Base-by-base conservation (phyloP, 768 basidiomycete species). In the Suillus cothurnatus region DNA sequence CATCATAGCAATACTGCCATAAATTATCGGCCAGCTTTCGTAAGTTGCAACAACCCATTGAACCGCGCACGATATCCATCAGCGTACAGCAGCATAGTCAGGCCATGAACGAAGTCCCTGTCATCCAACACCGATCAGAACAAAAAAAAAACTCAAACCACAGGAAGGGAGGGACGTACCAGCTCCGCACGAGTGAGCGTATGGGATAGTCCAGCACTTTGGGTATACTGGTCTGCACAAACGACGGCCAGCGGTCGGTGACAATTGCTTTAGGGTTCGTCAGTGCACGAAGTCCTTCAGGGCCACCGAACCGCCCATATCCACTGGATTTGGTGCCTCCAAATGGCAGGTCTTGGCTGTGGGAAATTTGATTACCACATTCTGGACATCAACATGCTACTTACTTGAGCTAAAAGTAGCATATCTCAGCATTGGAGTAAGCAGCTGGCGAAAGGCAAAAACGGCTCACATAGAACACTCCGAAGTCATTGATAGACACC, bases 401-500 rank as follows among this genome's bases (percentile, higher is more conserved):
- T 68, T 76, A 90, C 89, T 93, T 92, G 67, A 93, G 77, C 90
- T 91, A 67, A 58, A 62, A 59, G 41, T 14, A 60, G 66, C 28
- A 36, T 61, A 61, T 2, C 61, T 72, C 64, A 72, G 67, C 73
- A 38, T 66, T 62, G 61, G 45, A 23, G 47, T 56, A 43, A 43
- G n/a, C 64, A 59, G 56, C 41, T 56, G 67, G 23, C 38, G 17
- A 45, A 41, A 36, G 31, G 14, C 38, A 56, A 67, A 28, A 12
- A 7, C 38, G 11, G 81, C 88, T 81, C 72, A 93, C 88, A 73
- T 95, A 94, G 79, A 89, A 94, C 9, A 91, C 90, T 15, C 86
- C 95, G 73, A 94, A 97, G 79, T 99, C 97, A 71, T 99, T 99
- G 67, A 97, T 84, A 23, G 95, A 90, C 4, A 99, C 97, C 97